Evolutionary conservation across 192 early-diverging fungal species (phyloP).

Genomic region (Borealophlyctis nickersoniae): DNA sequence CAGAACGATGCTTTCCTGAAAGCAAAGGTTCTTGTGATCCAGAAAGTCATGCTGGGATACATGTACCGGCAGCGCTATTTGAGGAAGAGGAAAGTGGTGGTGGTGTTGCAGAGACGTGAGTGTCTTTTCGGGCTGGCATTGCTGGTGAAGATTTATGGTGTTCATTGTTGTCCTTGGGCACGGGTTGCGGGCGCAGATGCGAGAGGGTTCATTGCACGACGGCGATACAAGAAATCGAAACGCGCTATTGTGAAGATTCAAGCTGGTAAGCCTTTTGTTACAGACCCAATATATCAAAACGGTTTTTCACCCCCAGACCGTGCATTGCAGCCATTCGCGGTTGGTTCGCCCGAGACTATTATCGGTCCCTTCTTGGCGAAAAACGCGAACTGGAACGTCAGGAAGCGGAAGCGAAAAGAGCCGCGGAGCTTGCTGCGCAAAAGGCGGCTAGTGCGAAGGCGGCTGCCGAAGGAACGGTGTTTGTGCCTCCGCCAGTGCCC

Average conservation of each 20-base stretch:
- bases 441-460: background rate
- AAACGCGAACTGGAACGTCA: constrained; percentile 13
- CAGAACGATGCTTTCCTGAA: constrained; percentile 28
- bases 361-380: constrained; percentile 20
- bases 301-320: no score
- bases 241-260: constrained; percentile 50
- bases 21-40: constrained; percentile 42
- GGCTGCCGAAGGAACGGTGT: constrained; percentile 3
- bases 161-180: constrained; percentile 1
- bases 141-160: background rate
- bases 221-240: constrained; percentile 35
- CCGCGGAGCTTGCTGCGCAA: constrained; percentile 6
- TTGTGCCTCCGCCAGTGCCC: background rate
- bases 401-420: constrained; percentile 12
- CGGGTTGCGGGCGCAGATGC: constrained; percentile 21
- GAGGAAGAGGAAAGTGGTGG: constrained; percentile 27
- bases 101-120: constrained; percentile 40
- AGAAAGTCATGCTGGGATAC: constrained; percentile 40
- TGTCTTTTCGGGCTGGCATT: constrained; percentile 3
- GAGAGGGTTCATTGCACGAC: constrained; percentile 37
- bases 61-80: constrained; percentile 39
- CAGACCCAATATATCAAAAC: no score
- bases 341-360: constrained; percentile 50
- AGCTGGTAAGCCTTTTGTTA: constrained; percentile 27
- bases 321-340: constrained; percentile 39